Conservation (phyloP, 495 filamentous ascomycete genomes). For the Aspergillus ostianus region DNA sequence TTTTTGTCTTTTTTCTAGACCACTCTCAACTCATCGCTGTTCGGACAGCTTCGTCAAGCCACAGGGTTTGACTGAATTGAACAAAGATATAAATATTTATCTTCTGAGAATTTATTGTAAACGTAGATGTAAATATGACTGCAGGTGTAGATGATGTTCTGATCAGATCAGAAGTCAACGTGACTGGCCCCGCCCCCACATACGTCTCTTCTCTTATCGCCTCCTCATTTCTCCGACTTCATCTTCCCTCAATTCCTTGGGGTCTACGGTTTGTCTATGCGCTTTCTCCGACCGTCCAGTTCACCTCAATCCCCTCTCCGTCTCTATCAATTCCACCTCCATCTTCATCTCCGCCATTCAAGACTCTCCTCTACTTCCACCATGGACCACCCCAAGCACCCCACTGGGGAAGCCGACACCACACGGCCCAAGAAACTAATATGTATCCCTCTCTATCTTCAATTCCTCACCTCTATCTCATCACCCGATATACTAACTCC, state of each 20-base stretch:
- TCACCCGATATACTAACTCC: constrained; percentile 16
- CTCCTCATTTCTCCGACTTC: neutral
- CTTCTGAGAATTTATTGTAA: too few species aligned
- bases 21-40: constrained; percentile 33
- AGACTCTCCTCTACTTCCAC: constrained; percentile 1
- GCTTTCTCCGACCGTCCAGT: constrained; percentile 2
- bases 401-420: constrained; percentile 4
- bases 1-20: constrained; percentile 34
- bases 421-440: constrained; percentile 46
- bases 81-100: constrained; percentile 2
- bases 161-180: too few species aligned
- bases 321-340: neutral
- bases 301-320: neutral
- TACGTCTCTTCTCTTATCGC: neutral
- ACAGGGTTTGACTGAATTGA: neutral
- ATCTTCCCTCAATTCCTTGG: neutral
- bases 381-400: constrained; percentile 5
- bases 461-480: neutral
- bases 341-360: neutral
- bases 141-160: too few species aligned
- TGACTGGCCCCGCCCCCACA: neutral
- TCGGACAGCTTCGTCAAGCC: too few species aligned
- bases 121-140: too few species aligned
- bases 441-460: constrained; percentile 27
- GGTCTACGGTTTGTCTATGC: constrained; percentile 9